Conservation (phyloP, 495 filamentous ascomycete species). For the Penicillium longicatenatum region DNA sequence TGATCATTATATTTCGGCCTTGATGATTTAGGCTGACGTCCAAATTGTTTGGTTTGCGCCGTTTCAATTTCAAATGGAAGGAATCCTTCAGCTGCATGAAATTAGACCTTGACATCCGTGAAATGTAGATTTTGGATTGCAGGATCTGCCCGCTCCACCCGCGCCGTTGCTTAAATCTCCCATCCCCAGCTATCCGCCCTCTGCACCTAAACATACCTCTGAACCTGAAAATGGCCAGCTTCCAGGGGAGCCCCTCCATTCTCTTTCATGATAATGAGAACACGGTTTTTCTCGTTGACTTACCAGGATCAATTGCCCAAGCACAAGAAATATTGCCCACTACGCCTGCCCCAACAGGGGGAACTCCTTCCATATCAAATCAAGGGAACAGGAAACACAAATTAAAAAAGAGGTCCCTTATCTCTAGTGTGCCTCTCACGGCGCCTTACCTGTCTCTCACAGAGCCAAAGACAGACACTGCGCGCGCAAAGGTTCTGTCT, state of each 20-base stretch:
- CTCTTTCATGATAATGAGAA: constrained; percentile 52
- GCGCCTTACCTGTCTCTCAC: constrained; percentile 36
- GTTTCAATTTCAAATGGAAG: not conserved
- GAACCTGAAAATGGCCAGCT: constrained; percentile 9
- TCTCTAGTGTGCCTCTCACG: constrained; percentile 35
- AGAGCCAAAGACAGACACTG: constrained; percentile 45
- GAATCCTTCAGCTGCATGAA: constrained; percentile 1
- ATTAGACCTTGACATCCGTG: not conserved
- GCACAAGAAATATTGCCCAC: constrained; percentile 31
- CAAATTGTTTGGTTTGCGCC: constrained; percentile 3
- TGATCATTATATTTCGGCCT: not conserved
- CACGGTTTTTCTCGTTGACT: constrained; percentile 60
- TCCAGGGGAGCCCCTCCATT: constrained; percentile 29
- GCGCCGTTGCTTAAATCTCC: not conserved
- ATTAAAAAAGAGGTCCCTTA: constrained; percentile 10
- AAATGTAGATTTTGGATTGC: not conserved
- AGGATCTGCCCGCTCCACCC: not conserved
- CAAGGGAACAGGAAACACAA: constrained; percentile 9
- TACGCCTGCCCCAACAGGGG: not conserved
- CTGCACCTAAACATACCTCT: not conserved
- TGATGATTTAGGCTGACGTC: not conserved
- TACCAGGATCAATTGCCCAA: constrained; percentile 60
- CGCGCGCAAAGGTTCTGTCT: constrained; percentile 39
- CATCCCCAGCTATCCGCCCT: not conserved
- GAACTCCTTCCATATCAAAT: not conserved